These are phyloP conservation scores for Irpex sp. DNA, from an alignment of 1,284 basidiomycete genomes.

Conservation along the genomic window DNA sequence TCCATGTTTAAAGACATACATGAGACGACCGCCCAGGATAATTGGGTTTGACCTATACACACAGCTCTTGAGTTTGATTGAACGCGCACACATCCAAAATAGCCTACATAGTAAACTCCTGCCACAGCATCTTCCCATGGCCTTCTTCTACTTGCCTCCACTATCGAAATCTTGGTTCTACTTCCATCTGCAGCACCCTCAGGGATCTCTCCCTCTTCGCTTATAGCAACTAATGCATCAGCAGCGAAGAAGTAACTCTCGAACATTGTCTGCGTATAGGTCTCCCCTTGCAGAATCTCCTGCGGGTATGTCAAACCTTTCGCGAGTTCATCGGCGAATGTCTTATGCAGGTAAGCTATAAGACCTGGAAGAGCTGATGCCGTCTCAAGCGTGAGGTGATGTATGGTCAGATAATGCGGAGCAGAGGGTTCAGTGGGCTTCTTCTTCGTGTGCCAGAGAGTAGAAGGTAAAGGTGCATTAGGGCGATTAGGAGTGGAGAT, in stretches of 20 bases:
- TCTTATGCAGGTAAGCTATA: slow-evolving; percentile 63
- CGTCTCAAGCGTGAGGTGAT: slow-evolving; percentile 69
- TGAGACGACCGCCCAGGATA: slow-evolving; percentile 95
- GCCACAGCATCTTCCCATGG: slow-evolving; percentile 77
- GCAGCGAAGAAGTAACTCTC: slow-evolving; percentile 80
- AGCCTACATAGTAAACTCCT: slow-evolving; percentile 83
- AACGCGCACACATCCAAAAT: too few species aligned
- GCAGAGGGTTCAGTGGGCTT: neutral
- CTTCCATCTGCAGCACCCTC: slow-evolving; percentile 33
- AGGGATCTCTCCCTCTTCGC: slow-evolving; percentile 35
- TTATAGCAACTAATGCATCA: slow-evolving; percentile 81
- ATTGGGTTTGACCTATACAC: slow-evolving; percentile 84
- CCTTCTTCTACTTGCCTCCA: slow-evolving; percentile 54
- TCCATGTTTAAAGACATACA: slow-evolving; percentile 55
- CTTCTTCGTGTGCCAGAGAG: slow-evolving; percentile 15
- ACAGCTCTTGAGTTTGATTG: slow-evolving; percentile 14
- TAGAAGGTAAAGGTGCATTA: slow-evolving; percentile 9
- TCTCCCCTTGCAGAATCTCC: slow-evolving; percentile 52
- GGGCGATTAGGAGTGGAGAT: slow-evolving; percentile 8
- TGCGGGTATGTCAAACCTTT: slow-evolving; percentile 89
- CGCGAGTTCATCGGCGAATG: slow-evolving; percentile 82
- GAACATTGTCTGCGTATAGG: slow-evolving; percentile 65
- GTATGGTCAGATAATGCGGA: slow-evolving; percentile 50
- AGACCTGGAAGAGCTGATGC: slow-evolving; percentile 58
- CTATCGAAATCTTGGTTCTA: slow-evolving; percentile 46